Base-by-base conservation (phyloP, 1,139 yeast genomes). In the Komagataea norvegica region DNA sequence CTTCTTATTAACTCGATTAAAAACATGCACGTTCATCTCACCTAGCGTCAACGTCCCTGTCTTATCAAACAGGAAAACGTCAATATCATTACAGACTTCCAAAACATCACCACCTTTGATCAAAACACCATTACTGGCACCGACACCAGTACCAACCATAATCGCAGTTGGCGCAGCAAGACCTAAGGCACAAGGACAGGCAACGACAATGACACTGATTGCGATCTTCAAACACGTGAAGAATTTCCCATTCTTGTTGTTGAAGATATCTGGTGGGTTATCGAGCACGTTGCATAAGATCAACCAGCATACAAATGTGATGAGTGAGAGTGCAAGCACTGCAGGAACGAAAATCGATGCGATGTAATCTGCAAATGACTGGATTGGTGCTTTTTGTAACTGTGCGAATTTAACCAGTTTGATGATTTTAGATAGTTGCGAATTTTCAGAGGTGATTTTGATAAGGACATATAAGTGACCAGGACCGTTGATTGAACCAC, bases 61-160 rank as follows among this genome's bases (percentile, higher is more conserved):
- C 60, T 93, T 93, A 62, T 93, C 98, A 59, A 93, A 89, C 25
- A 93, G 66, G 19, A 91, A 75, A 5, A 79, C 70, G 44, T 81
- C 72, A 26, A 88, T 67, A 14, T 70, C 62, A 51, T 76, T 75
- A 7, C 94, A 82, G 37, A 67, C 72, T 57, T 93, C 98, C 44
- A 93, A 71, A 10, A 85, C 75, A 40, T 84, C 94, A 18, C 97
- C 98, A 34, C 97, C 96, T 61, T 91, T 91, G 52, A 93, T 84
- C 39, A 93, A 68, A 10, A 91, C 84, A 19, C 98, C 98, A 60
- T 87, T 70, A 10, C 75, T 63, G 0, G 98, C 97, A 25, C 96
- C 97, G 21, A 87, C 83, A 19, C 98, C 98, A 2, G 97, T 89
- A 6, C 97, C 98, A 5, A 91, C 98, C 96, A 91, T 89, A 4